Conservation (phyloP, 495 filamentous ascomycete genomes). For the Tuber brumale region DNA sequence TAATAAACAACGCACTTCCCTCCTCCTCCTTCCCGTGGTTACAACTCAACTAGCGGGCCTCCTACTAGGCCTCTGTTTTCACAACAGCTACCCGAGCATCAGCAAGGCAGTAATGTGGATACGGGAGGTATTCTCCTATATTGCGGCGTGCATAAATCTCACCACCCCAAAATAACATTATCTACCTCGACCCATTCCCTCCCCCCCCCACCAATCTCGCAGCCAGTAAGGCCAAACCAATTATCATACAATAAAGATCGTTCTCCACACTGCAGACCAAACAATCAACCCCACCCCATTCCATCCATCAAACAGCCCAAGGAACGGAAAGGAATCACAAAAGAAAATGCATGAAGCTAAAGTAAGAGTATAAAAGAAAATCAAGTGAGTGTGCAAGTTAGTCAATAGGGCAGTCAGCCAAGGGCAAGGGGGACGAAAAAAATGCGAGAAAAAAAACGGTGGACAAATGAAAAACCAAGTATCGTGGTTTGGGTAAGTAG, state of each 20-base stretch:
- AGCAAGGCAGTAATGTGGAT: too few relatives aligned
- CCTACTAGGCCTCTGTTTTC: too few relatives aligned
- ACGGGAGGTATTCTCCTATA: too few relatives aligned
- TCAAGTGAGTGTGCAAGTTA: conserved; percentile 1
- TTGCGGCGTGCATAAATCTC: not conserved
- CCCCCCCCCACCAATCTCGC: not conserved
- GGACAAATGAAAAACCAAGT: not conserved
- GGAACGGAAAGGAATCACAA: conserved; percentile 3
- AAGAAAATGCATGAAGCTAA: conserved; percentile 7
- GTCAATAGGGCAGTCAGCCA: conserved; percentile 2
- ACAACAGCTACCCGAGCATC: too few relatives aligned
- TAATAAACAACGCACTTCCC: too few relatives aligned
- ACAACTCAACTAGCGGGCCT: too few relatives aligned
- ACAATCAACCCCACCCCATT: conserved; percentile 3
- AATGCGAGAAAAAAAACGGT: not conserved
- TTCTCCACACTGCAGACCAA: conserved; percentile 5
- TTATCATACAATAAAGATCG: conserved; percentile 15
- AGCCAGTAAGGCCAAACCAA: conserved; percentile 13
- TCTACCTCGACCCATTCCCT: not conserved
- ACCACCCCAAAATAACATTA: not conserved
- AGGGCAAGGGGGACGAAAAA: not conserved
- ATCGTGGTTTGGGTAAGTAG: not conserved
- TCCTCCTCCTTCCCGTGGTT: too few relatives aligned
- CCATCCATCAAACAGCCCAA: not conserved
- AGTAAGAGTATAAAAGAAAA: conserved; percentile 12